phyloP scores from a whole-genome alignment of 108 stramenopile species.

The Nannochloropsis gaditana region DNA sequence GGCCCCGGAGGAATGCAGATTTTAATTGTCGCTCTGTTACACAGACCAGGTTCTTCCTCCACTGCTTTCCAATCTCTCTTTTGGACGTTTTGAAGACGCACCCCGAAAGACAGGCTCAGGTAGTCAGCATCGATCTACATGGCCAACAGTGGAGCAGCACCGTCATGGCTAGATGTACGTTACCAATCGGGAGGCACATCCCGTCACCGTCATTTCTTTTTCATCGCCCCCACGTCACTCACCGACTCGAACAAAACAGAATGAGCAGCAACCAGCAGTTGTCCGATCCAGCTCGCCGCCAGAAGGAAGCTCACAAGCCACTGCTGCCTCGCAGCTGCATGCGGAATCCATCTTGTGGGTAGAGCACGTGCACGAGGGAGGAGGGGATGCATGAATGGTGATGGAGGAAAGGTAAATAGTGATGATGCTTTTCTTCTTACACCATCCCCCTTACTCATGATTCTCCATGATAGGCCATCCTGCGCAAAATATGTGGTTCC shows the following conservation, averaged over 20 bases:
- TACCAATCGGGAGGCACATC: neutral
- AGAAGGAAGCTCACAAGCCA: neutral
- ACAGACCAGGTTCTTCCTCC: too few species aligned
- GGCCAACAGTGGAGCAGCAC: neutral
- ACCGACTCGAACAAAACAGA: neutral
- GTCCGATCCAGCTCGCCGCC: neutral
- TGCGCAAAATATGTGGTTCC: neutral
- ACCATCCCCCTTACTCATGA: neutral
- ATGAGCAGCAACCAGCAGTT: neutral
- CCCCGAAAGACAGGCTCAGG: too few species aligned
- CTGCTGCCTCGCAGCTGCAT: neutral
- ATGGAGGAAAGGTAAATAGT: too few species aligned
- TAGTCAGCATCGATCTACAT: neutral
- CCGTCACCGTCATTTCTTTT: neutral
- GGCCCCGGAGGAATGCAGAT: too few species aligned
- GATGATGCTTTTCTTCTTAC: neutral
- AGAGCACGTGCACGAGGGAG: too few species aligned
- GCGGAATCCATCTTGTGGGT: too few species aligned
- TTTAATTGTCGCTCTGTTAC: too few species aligned
- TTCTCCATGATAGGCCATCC: neutral
- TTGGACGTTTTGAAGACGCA: too few species aligned
- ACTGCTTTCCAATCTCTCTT: too few species aligned
- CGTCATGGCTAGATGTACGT: constrained; percentile 17
- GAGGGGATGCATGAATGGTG: too few species aligned
- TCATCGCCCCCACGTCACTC: neutral